These are phyloP conservation scores for Dryas drummondii DNA, from an alignment of 306 rosid genomes.

Conservation along the genomic window DNA sequence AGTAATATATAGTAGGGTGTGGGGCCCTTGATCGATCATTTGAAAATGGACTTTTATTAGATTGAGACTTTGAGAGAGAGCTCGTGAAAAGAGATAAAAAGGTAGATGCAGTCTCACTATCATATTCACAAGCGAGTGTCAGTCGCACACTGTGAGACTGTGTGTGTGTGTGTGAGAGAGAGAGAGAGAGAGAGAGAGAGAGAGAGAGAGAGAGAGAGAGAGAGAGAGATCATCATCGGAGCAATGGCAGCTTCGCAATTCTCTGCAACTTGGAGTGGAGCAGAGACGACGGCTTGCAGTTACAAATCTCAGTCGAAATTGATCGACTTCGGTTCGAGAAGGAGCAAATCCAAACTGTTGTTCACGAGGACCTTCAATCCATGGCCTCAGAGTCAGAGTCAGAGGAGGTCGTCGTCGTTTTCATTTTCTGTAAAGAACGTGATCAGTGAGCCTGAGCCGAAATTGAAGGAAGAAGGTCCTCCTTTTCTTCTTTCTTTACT, in stretches of 20 bases:
- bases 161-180: too few species aligned
- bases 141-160: background rate
- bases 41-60: background rate
- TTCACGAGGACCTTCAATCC: slow-evolving; percentile 34
- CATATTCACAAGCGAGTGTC: slow-evolving; percentile 2
- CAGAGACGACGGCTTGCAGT: slow-evolving; percentile 38
- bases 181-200: slow-evolving; percentile 16
- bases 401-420: slow-evolving; percentile 34
- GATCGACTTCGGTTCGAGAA: slow-evolving; percentile 34
- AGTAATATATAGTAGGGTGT: too few species aligned
- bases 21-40: slow-evolving; percentile 1
- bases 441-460: slow-evolving; percentile 48
- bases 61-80: background rate
- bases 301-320: slow-evolving; percentile 41
- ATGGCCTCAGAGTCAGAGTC: slow-evolving; percentile 17
- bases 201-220: slow-evolving; percentile 20
- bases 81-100: slow-evolving; percentile 8
- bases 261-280: slow-evolving; percentile 36
- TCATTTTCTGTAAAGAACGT: slow-evolving; percentile 45
- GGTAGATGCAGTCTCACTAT: background rate
- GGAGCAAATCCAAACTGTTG: slow-evolving; percentile 43
- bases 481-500: slow-evolving; percentile 8
- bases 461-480: slow-evolving; percentile 53
- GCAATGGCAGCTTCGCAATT: slow-evolving; percentile 73
- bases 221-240: background rate